A percentile compares a stretch with the other conserved stretches of the same genome.
Conservation (phyloP, 2,329 filamentous ascomycete species). For the Stemphylium beticola region DNA sequence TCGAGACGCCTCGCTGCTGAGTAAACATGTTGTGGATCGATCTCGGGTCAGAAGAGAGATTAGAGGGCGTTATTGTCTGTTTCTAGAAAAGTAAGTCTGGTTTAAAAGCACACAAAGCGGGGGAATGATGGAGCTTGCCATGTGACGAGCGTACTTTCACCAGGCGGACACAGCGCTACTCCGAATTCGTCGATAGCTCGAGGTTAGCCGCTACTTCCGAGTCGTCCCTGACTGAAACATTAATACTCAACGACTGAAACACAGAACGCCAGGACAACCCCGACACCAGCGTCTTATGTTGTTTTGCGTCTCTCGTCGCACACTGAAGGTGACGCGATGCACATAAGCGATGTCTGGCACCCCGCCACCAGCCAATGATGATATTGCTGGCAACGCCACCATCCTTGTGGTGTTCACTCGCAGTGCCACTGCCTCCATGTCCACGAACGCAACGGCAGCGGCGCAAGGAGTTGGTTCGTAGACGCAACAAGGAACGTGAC, state of each 20-base stretch:
- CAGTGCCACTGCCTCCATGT: constrained; percentile 6
- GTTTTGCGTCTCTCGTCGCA: constrained; percentile 15
- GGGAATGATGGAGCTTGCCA: neutral
- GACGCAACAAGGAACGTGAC: neutral
- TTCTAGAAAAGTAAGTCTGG: neutral
- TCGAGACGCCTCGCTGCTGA: neutral
- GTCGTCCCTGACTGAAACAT: constrained; percentile 23
- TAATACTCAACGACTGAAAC: constrained; percentile 26
- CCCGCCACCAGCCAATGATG: constrained; percentile 7
- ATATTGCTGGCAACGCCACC: neutral
- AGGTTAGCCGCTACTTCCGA: constrained; percentile 1
- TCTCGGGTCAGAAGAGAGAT: neutral
- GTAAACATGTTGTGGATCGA: neutral
- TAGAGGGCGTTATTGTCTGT: neutral
- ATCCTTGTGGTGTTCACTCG: constrained; percentile 6
- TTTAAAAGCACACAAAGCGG: neutral
- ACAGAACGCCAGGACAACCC: constrained; percentile 26
- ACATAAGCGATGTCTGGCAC: neutral
- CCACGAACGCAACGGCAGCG: constrained; percentile 10
- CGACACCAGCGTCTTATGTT: constrained; percentile 32
- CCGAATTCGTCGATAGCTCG: neutral
- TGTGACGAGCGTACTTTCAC: neutral
- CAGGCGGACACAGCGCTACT: neutral
- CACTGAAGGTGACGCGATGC: constrained; percentile 9
- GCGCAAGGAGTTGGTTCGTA: constrained; percentile 25